Evolutionary conservation across 106 monocot species (phyloP), one percentile per base, ranked within the genome.

Genomic region (Iris macrosiphon): DNA sequence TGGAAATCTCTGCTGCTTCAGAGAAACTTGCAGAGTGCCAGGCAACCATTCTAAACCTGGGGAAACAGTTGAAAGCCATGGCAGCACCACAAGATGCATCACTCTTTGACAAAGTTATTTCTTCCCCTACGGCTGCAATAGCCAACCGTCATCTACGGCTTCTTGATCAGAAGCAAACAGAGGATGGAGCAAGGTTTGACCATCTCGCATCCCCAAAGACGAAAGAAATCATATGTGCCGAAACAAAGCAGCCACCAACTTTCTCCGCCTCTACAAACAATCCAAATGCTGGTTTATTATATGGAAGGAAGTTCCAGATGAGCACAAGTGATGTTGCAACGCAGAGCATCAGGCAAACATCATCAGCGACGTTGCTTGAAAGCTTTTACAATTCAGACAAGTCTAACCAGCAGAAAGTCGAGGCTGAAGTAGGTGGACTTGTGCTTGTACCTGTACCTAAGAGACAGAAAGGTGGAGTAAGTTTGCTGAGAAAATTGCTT

Each of bases 1-100:
- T 20, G 38, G 77, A 84, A 58, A 75, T 89, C 30, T 66, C 84
- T 57, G 66, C 62, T 30, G 89, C 80, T 60, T 74, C 84, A 26
- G 77, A 84, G 42, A 89, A 84, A 45, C 75, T 89, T 18, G 80
- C 73, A 17, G 84, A 80, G 53, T 89, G 84, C 57, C 79, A 83
- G 49, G 89, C 84, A 33, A 89, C 79, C 34, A 80, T 89, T 10
- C 17, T 77, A 26, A 71, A 73, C 25, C 60, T 84, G 17, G 74
- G 89, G 25, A 75, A 76, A 50, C 89, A 89, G 59, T 49, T 89
- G 61, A 80, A 77, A 62, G 65, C 77, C 42, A 60, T 90, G 62
- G 77, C 90, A 62, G 69, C 84, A 8, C 90, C 84, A 49, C 84
- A 24, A 46, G 80, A 81, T 24, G 75, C 80, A 38, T 7, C 53